Base-by-base conservation (phyloP, 78 protist genomes). In the Trichosphaerium sp. region DNA sequence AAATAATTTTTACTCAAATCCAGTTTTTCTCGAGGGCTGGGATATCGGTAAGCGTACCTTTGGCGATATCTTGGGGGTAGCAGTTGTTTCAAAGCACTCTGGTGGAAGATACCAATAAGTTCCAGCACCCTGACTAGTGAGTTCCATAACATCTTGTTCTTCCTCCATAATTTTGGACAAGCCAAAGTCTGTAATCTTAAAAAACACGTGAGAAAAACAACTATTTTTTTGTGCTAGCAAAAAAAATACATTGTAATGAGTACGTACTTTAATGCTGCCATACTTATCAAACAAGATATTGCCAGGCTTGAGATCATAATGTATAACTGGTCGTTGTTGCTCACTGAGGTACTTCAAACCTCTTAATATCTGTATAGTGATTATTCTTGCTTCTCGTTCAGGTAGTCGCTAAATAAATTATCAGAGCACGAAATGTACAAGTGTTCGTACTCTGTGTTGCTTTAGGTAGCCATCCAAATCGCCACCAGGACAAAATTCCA, bases 81-180 rank as follows among this genome's bases (percentile, higher is more conserved):
- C 23, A 21, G 39, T 26, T 4, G 25, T 23, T 38, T 11, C 64
- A 25, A 88, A 92, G 59, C 95, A 91, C 76, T 92, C 96, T 15
- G 96, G 96, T 0, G 96, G 96, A 7, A 92, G 60, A 75, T 88
- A 88, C 92, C 95, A 90, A 56, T 88, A 76, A 8, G 97, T 93
- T 15, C 97, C 97, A 2, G 97, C 84, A 23, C 97, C 97, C 0
- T 90, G 90, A 39, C 82, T 64, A 37, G 40, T 8, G 1, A 0
- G 52, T 44, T 31, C 68, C n/a, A 63, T 7, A 31, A 1, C 32
- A 31, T 1, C 60, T 21, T 3, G 43, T 23, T 2, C 78, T 5
- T 21, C 32, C 38, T 56, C 65, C 67, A 87, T 75, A 10, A 88
- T 11, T 57, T 92, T 92, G 7, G 91, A 65, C 15, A 92, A 71